Evolutionary conservation across 495 filamentous ascomycete species (phyloP), one percentile per base, ranked within the genome.

Genomic region (Lasiosphaeris hirsuta): DNA sequence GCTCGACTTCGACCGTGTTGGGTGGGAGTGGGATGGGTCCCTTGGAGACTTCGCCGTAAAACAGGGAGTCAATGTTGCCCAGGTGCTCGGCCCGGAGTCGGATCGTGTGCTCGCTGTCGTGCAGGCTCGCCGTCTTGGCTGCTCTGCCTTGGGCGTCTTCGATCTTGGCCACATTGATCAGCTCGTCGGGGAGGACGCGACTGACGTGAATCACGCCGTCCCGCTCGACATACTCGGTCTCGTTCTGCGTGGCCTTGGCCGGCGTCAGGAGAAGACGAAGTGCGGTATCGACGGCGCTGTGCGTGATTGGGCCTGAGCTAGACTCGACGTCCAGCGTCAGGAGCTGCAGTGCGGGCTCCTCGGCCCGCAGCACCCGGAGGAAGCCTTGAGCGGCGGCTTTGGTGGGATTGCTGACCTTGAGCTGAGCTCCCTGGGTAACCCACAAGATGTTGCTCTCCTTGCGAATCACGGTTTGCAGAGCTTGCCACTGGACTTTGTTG

Each of bases 321-420:
- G 33, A 56, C 39, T 71, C 53, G 0, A 77, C 65, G 44, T 79
- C 75, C 10, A 79, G 60, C 8, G 63, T 73, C 8, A 57, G 62
- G 1, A 78, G 19, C 1, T 35, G 58, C 0, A 61, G 49, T 4
- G n/a, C 58, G 8, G 62, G 58, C 40, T 71, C 58, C 57, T 77
- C 72, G 4, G 47, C 36, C 7, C 73, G 63, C n/a, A 67, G 41
- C 4, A 63, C 62, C 0, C 74, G 44, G 30, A 66, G 61, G 4
- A 74, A 52, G 1, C 72, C 72, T 45, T 67, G 54, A 10, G 63
- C 58, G 19, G 73, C 15, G n/a, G 66, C 66, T n/a, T 60, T 59
- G 35, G 65, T 45, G 0, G 72, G 74, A 35, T 71, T 51, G 8
- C 66, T 69, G 3, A 72, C 63, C 3, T 61, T 18, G 4, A 54